Evolutionary conservation across 2,329 filamentous ascomycete species (phyloP), one percentile per base, ranked within the genome.

Genomic region (Xylariaceae sp.): DNA sequence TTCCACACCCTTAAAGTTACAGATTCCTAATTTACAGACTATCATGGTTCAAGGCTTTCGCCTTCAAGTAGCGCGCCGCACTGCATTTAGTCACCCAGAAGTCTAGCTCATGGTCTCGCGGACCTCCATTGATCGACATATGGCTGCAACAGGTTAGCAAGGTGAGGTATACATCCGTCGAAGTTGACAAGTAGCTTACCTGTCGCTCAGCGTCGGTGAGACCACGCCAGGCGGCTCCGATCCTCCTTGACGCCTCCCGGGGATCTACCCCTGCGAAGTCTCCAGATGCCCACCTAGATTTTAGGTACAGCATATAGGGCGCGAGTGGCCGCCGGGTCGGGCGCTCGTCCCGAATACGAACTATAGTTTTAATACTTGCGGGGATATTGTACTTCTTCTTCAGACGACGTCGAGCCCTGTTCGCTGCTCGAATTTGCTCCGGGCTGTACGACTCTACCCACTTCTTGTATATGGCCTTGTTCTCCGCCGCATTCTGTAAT

Each of bases 381-480:
- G 56, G 57, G 47, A 55, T 52, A 34, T 51, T 44, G 36, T 52
- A 52, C 38, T 65, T 62, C 37, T 54, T 62, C 40, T 56, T 58
- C 32, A 78, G 63, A 17, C 44, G 45, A 6, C 31, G 46, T 40
- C 75, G 75, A 15, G 72, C 70, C 2, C 44, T 46, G 61, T 74
- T 77, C 44, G 74, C 73, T 2, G 57, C 44, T 33, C 52, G 45
- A 37, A 76, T 69, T 19, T 62, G 57, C 35, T 56, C 52, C 3
- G 61, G 56, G 3, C 66, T 55, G 48, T 68, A 54, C 18, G 55
- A 59, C 43, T 68, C 59, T n/a, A 77, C 55, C 74, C 74, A 78
- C 12, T 62, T 57, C 57, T 68, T 64, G 52, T 62, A 62, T 13
- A 55, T 50, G 7, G 55, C 61, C 7, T 56, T 50, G 51, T 74